Percentiles rank a stretch among this genome's conserved stretches.
These are phyloP conservation scores for Aeschynomene evenia DNA, from an alignment of 306 rosid genomes.

Conservation along the genomic window DNA sequence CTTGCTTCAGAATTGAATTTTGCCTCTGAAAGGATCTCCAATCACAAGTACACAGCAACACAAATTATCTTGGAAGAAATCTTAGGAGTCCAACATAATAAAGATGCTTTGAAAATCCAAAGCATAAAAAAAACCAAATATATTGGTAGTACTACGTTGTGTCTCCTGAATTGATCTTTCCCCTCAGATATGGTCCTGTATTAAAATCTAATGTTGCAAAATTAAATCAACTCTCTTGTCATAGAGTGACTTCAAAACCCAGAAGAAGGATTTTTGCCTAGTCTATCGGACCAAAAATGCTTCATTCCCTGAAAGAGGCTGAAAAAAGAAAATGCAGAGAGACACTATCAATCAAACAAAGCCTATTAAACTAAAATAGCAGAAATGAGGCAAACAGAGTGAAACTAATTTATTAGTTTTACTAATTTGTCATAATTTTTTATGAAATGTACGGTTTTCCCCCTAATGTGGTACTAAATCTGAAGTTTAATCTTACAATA, in stretches of 20 bases:
- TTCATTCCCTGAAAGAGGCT: conserved; percentile 55
- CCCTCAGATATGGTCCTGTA: no score
- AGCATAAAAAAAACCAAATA: background rate
- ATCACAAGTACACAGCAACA: conserved; percentile 17
- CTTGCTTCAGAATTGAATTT: conserved; percentile 10
- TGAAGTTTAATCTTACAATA: no score
- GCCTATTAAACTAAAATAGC: background rate
- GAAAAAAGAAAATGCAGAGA: background rate
- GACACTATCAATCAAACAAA: background rate
- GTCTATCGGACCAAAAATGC: conserved; percentile 59
- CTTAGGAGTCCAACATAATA: background rate
- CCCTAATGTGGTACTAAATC: no score
- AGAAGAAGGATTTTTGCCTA: background rate
- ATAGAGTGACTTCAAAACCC: background rate
- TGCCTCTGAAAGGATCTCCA: background rate
- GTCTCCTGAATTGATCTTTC: no score
- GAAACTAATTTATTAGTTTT: no score
- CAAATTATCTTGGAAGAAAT: conserved; percentile 10
- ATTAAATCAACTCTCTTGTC: background rate
- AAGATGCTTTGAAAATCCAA: background rate
- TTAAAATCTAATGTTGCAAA: conserved; percentile 3
- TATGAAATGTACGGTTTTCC: no score
- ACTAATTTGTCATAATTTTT: no score
- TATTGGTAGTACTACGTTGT: no score
- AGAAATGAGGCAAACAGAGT: background rate